Evolutionary conservation across 2,329 filamentous ascomycete species (phyloP).

Genomic region (Ambrosiella cleistominuta): DNA sequence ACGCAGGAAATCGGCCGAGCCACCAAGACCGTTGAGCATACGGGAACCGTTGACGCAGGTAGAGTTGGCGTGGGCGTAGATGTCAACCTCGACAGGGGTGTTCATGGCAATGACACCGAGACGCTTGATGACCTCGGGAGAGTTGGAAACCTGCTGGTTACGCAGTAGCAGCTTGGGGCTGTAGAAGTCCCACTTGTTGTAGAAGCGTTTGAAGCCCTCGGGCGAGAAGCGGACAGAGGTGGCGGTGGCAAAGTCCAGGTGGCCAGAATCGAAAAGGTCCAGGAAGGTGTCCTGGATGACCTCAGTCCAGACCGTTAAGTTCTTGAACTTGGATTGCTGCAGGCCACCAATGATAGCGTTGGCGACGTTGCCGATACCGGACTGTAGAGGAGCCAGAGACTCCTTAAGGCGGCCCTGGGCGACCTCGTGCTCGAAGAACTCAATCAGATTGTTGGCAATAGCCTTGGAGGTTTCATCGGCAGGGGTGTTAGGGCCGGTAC

Average conservation of each 20-base stretch:
- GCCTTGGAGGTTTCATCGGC: conserved; percentile 54
- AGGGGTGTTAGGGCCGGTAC: conserved; percentile 54
- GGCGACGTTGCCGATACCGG: conserved; percentile 82
- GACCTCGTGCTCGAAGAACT: conserved; percentile 73
- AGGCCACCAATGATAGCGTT: conserved; percentile 81
- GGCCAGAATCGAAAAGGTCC: conserved; percentile 76
- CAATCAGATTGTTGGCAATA: conserved; percentile 67
- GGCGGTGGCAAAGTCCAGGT: conserved; percentile 76
- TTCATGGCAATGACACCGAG: conserved; percentile 88
- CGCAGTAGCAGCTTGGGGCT: conserved; percentile 68
- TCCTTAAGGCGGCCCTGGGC: conserved; percentile 55
- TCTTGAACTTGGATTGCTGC: conserved; percentile 62
- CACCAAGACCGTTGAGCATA: conserved; percentile 74
- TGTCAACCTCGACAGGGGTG: conserved; percentile 84
- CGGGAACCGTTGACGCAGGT: conserved; percentile 79
- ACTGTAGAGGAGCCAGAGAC: conserved; percentile 66
- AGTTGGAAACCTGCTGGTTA: conserved; percentile 77
- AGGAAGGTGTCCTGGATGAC: conserved; percentile 87
- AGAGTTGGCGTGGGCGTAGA: conserved; percentile 83
- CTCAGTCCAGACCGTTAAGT: conserved; percentile 86
- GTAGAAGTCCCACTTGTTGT: conserved; percentile 68
- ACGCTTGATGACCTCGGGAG: conserved; percentile 74
- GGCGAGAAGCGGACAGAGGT: conserved; percentile 84
- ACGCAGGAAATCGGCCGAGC: conserved; percentile 66
- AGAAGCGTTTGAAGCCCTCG: conserved; percentile 81